phyloP scores from a whole-genome alignment of 768 basidiomycete species.

The Tylopilus subfusipes region DNA sequence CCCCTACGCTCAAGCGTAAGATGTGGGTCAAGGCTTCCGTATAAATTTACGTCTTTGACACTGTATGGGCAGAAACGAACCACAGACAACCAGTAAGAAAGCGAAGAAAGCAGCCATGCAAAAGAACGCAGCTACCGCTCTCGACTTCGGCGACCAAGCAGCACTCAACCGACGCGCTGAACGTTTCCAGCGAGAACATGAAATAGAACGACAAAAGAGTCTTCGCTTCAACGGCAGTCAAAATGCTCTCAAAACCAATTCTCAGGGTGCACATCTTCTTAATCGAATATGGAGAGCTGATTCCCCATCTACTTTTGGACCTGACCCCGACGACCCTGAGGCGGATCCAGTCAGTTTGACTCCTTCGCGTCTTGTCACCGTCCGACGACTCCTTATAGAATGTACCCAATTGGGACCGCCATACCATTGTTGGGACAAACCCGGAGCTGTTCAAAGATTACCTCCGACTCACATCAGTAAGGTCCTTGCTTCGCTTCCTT shows the following conservation, averaged over 20 bases:
- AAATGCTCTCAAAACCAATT: constrained; percentile 41
- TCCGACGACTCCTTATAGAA: constrained; percentile 52
- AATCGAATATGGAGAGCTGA: constrained; percentile 40
- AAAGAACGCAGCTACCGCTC: constrained; percentile 33
- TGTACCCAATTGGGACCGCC: constrained; percentile 93
- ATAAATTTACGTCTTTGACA: constrained; percentile 8
- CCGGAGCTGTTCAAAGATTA: constrained; percentile 94
- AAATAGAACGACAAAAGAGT: constrained; percentile 70
- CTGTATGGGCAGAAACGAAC: constrained; percentile 35
- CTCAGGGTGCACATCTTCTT: constrained; percentile 53
- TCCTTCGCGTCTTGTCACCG: not conserved
- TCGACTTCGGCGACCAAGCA: constrained; percentile 63
- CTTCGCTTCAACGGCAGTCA: constrained; percentile 31
- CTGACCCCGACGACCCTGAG: constrained; percentile 62
- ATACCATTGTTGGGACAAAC: constrained; percentile 92
- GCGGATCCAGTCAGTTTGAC: constrained; percentile 57
- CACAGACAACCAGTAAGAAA: constrained; percentile 51
- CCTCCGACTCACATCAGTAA: constrained; percentile 86
- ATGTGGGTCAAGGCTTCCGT: constrained; percentile 40
- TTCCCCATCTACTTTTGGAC: constrained; percentile 48
- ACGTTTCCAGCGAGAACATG: constrained; percentile 89
- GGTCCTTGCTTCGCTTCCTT: not conserved
- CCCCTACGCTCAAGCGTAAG: constrained; percentile 65
- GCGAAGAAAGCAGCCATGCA: constrained; percentile 53
- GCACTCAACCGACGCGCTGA: constrained; percentile 75